These are phyloP conservation scores for Pyrenochaeta sp. DNA, from an alignment of 2,329 filamentous ascomycete genomes.

Conservation along the genomic window DNA sequence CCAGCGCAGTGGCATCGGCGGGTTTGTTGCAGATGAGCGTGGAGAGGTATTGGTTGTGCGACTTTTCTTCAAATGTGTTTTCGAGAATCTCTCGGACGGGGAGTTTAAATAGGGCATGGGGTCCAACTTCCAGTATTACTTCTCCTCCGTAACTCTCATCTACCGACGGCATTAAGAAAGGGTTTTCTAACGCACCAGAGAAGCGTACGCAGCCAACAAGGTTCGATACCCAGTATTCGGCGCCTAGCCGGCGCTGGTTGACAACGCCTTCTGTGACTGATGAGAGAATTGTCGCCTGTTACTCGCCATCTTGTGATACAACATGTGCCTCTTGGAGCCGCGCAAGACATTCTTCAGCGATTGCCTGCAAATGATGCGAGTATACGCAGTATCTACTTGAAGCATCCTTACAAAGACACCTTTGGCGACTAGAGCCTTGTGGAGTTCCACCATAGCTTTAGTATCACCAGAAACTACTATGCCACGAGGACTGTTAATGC, in stretches of 20 bases:
- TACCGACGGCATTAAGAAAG: background rate
- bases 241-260: slow-evolving; percentile 15
- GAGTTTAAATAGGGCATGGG: slow-evolving; percentile 15
- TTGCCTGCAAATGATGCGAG: slow-evolving; percentile 52
- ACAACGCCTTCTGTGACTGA: slow-evolving; percentile 20
- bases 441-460: slow-evolving; percentile 45
- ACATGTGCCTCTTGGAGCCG: slow-evolving; percentile 8
- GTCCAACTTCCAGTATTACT: slow-evolving; percentile 22
- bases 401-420: slow-evolving; percentile 52
- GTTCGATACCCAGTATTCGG: slow-evolving; percentile 38
- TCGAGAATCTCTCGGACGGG: slow-evolving; percentile 14
- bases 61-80: slow-evolving; percentile 1
- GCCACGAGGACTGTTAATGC: slow-evolving; percentile 52
- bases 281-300: slow-evolving; percentile 17
- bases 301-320: background rate
- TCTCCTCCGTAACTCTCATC: background rate
- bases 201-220: slow-evolving; percentile 27
- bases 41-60: slow-evolving; percentile 10
- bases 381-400: slow-evolving; percentile 56
- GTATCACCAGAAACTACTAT: slow-evolving; percentile 57
- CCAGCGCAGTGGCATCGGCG: slow-evolving; percentile 10
- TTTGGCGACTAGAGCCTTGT: slow-evolving; percentile 43
- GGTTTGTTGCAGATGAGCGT: slow-evolving; percentile 13
- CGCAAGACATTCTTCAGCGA: slow-evolving; percentile 25
- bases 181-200: slow-evolving; percentile 6